Evolutionary conservation across 208 protist species (phyloP), one percentile per base, ranked within the genome.

Genomic region (Kentomonas sorsogonicus): DNA sequence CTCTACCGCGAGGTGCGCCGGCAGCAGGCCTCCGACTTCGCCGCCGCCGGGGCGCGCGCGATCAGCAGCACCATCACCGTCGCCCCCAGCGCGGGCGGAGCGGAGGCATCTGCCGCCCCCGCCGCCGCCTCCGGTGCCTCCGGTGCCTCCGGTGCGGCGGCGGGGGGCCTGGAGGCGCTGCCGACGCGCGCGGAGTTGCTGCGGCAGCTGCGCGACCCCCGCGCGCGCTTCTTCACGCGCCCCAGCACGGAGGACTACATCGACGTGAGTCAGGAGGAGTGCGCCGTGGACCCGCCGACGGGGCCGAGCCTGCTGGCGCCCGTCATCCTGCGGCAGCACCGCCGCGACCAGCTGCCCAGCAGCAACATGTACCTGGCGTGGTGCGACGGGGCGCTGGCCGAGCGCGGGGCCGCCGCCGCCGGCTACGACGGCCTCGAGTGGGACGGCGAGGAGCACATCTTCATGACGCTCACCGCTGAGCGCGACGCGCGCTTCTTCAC

Each of bases 321-420:
- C 7, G 60, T 83, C 10, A 62, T 92, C 39, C 69, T 89, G 31
- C 75, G 80, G 4, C 71, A 83, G 60, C 79, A 88, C 57, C 81
- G 76, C 13, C 51, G 53, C 11, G 72, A 84, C 39, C 85, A 92
- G 50, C 55, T 72, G 38, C 69, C 69, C 20, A 80, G 73, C 59
- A 71, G 70, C 16, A 78, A 75, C 53, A 81, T 92, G 75, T 89
- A 67, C 57, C 53, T 92, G 38, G 81, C 86, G 74, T 92, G 80
- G 80, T 80, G 80, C 13, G 34, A 56, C 15, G 84, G 84, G 0
- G 57, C 15, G 34, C n/a, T n/a, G n/a, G n/a, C n/a, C n/a, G 33
- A 7, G 30, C 20, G 26, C 11, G 7, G 48, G 7, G 33, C 31
- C 7, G 20, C 36, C 34, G 33, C n/a, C 1, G 22, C 46, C 0